Conservation (phyloP, 768 basidiomycete genomes). For the Lactifluus echinatus region DNA sequence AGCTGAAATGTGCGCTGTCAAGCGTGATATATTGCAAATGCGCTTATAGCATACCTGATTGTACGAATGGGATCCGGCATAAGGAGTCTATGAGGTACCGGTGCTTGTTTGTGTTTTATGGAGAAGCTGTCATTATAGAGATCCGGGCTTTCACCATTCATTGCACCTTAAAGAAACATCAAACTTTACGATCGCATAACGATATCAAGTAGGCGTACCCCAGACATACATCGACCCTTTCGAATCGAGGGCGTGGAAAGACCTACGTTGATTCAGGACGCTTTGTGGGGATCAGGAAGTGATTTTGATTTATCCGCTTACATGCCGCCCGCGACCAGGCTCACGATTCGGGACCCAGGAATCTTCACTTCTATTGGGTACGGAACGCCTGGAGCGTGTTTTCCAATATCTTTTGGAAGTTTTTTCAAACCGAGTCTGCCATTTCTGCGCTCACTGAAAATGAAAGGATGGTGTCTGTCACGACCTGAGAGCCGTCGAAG, state of each 20-base stretch:
- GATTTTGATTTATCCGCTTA: constrained; percentile 33
- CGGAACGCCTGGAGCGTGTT: constrained; percentile 37
- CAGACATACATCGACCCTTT: constrained; percentile 68
- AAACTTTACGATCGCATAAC: not conserved
- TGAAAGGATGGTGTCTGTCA: not conserved
- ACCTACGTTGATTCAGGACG: constrained; percentile 38
- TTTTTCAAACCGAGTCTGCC: constrained; percentile 53
- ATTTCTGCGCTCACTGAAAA: constrained; percentile 46
- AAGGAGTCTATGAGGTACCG: constrained; percentile 46
- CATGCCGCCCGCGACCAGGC: constrained; percentile 77
- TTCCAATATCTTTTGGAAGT: constrained; percentile 27
- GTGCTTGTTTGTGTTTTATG: constrained; percentile 40
- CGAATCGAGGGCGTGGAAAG: constrained; percentile 79
- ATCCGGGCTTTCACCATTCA: constrained; percentile 39
- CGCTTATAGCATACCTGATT: constrained; percentile 45
- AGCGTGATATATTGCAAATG: not conserved
- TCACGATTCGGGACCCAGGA: constrained; percentile 56
- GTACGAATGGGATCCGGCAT: constrained; percentile 51
- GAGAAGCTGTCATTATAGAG: constrained; percentile 49
- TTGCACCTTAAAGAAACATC: constrained; percentile 39
- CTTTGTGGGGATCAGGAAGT: not conserved
- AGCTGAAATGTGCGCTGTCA: constrained; percentile 31
- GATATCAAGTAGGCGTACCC: constrained; percentile 41
- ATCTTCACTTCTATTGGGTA: constrained; percentile 57
- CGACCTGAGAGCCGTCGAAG: not conserved